Conservation (phyloP, 2,329 filamentous ascomycete genomes). For the Balansia obtecta region DNA sequence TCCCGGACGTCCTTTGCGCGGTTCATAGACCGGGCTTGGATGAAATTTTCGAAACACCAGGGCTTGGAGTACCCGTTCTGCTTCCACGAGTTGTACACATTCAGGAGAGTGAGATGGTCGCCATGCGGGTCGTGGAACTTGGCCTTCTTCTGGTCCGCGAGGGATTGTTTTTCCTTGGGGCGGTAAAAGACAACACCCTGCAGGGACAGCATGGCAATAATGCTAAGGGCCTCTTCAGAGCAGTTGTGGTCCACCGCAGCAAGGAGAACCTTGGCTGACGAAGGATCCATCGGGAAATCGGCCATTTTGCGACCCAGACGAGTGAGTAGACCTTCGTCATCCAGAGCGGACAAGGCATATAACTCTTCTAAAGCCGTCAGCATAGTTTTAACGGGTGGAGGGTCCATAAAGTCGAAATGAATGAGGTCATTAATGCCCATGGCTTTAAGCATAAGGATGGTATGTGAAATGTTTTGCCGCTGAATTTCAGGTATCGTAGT, state of each 20-base stretch:
- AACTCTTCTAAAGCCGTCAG: conserved; percentile 90
- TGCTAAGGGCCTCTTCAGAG: conserved; percentile 86
- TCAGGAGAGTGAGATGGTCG: conserved; percentile 87
- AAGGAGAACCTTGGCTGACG: conserved; percentile 82
- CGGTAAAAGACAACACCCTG: conserved; percentile 84
- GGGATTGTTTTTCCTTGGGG: conserved; percentile 91
- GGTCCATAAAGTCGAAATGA: conserved; percentile 98
- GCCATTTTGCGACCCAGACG: conserved; percentile 93
- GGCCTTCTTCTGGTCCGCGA: conserved; percentile 93
- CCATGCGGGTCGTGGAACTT: conserved; percentile 95
- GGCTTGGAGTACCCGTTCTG: conserved; percentile 66
- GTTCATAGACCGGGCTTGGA: conserved; percentile 80
- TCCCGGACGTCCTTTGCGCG: conserved; percentile 86
- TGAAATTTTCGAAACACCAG: conserved; percentile 98
- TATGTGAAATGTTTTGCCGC: conserved; percentile 80
- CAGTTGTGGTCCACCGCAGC: conserved; percentile 77
- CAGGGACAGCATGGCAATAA: conserved; percentile 87
- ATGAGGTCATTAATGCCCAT: conserved; percentile 98
- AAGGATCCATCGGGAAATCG: conserved; percentile 95
- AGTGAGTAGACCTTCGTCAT: conserved; percentile 90
- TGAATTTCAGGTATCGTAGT: conserved; percentile 96
- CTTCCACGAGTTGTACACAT: conserved; percentile 98
- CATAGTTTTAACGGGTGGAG: conserved; percentile 95
- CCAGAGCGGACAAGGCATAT: conserved; percentile 80
- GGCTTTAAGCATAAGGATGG: conserved; percentile 94